Base-by-base conservation (phyloP, 2,329 filamentous ascomycete genomes). In the Epichloe hybrida region DNA sequence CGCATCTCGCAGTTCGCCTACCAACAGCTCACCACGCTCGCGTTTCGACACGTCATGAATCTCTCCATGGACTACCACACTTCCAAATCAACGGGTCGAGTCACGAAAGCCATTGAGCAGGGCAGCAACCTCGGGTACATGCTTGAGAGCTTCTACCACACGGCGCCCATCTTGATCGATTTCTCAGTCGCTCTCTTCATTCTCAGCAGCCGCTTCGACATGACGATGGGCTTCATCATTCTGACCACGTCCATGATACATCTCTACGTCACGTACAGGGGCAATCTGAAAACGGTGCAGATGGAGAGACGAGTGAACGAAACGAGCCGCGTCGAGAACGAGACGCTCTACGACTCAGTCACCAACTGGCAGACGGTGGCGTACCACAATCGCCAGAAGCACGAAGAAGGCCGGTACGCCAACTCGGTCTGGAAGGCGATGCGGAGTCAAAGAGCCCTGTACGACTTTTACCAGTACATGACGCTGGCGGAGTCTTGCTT, bases 1-100 rank as follows among this genome's bases (percentile, higher is more conserved):
- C 57, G 59, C 21, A 55, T 62, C 35, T 56, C 56, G 23, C 57
- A 61, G n/a, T 62, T 57, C 34, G 55, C 59, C 23, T 78, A 80
- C 55, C 69, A 72, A 45, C 69, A 72, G 37, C 72, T 86, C 46
- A 77, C 49, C 2, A 46, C 72, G 2, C 70, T 77, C 3, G 75
- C 80, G 0, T 86, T 84, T 62, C 71, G 75, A 49, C 81, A 86
- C 55, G 72, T 86, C 46, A 81, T 86, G 75, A 71, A 68, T 37
- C 70, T 86, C 4, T 83, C 80, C 0, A 81, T 81, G 66, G 80
- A 85, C 56, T 86, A 84, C 52, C 82, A 86, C 61, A 77, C 77
- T 42, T 72, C 73, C 48, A 83, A 82, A 59, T 73, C 75, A 49
- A 80, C 78, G 2, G 80, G 77, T 3, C 76, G 82, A 53, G 68